A percentile compares a stretch with the other conserved stretches of the same genome.
These are phyloP conservation scores for Clathrospora elynae DNA, from an alignment of 2,329 filamentous ascomycete genomes.

Conservation along the genomic window DNA sequence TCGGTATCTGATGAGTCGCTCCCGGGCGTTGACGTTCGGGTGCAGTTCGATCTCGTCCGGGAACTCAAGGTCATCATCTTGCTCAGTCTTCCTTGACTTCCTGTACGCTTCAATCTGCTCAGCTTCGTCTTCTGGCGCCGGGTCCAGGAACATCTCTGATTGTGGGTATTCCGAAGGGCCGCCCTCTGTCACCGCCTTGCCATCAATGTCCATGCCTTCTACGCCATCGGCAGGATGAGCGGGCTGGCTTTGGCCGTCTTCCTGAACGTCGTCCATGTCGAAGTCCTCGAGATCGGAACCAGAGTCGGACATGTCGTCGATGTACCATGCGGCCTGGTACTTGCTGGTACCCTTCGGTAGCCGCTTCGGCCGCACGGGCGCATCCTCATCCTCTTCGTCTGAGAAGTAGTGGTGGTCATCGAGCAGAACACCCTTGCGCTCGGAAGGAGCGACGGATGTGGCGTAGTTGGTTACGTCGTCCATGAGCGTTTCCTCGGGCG, in stretches of 20 bases:
- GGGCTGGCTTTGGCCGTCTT: conserved; percentile 59
- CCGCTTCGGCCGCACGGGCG: conserved; percentile 68
- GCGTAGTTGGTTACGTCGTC: conserved; percentile 63
- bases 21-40: conserved; percentile 82
- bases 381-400: conserved; percentile 72
- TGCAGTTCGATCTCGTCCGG: conserved; percentile 96
- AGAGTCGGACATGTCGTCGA: conserved; percentile 79
- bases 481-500: conserved; percentile 85
- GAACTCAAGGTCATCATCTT: conserved; percentile 89
- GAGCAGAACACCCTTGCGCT: conserved; percentile 81
- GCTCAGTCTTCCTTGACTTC: conserved; percentile 75
- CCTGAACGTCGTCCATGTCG: conserved; percentile 64
- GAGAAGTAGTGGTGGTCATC: conserved; percentile 99
- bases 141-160: conserved; percentile 87
- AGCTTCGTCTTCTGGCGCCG: conserved; percentile 79
- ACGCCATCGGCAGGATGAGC: conserved; percentile 79
- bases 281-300: conserved; percentile 75
- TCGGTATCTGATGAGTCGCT: conserved; percentile 83
- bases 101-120: conserved; percentile 82
- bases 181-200: conserved; percentile 70
- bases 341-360: conserved; percentile 89
- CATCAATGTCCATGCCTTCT: conserved; percentile 63
- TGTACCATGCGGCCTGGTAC: conserved; percentile 93
- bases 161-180: conserved; percentile 89
- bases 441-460: conserved; percentile 54